Evolutionary conservation across 495 filamentous ascomycete genomes (phyloP).

Genomic region (Daldinia loculata): DNA sequence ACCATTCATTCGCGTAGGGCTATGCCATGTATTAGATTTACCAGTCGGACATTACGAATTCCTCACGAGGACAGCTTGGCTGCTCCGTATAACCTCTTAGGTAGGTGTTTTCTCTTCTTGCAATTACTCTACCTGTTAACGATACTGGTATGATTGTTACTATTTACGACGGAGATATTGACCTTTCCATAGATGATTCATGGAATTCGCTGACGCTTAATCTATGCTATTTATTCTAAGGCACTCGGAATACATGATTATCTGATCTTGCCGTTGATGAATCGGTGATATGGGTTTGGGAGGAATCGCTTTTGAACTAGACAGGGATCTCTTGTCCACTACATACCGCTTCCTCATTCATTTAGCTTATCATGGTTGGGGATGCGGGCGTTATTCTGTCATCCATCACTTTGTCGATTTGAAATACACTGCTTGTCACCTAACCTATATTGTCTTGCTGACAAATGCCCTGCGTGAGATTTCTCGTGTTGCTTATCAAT

Average conservation of each 20-base stretch:
- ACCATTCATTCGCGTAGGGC: background rate
- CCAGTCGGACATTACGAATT: background rate
- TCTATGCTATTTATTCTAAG: too few relatives aligned
- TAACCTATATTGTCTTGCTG: background rate
- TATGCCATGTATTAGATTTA: background rate
- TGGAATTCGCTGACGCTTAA: too few relatives aligned
- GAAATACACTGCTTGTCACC: background rate
- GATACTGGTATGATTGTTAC: too few relatives aligned
- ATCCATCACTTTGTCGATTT: background rate
- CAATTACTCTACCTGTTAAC: too few relatives aligned
- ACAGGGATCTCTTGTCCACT: background rate
- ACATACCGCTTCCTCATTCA: background rate
- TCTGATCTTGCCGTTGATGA: too few relatives aligned
- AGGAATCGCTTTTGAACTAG: background rate
- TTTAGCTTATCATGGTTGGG: background rate
- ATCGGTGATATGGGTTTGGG: background rate
- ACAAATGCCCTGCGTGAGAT: background rate
- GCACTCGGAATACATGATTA: background rate
- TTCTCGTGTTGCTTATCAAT: background rate
- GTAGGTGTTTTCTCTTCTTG: too few relatives aligned
- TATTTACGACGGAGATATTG: too few relatives aligned
- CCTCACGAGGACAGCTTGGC: background rate
- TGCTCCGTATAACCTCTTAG: too few relatives aligned
- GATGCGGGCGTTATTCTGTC: background rate
- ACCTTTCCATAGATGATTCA: too few relatives aligned